Evolutionary conservation across 2,329 filamentous ascomycete genomes (phyloP).

Genomic region (Penicillium frequentans): DNA sequence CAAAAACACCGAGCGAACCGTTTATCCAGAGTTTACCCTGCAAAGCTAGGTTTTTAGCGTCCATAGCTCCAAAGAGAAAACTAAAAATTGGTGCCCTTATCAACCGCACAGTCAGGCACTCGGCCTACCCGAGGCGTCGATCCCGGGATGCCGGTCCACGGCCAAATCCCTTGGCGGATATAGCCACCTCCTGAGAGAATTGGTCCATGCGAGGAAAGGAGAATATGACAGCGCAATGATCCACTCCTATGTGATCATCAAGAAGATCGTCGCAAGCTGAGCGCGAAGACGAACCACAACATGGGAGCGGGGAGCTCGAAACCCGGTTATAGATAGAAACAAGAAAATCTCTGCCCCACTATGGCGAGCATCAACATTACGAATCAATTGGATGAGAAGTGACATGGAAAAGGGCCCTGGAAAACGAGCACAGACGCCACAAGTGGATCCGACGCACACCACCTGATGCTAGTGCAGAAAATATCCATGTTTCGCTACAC

Average conservation of each 20-base stretch:
- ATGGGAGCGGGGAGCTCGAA: background rate
- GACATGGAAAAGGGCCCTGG: background rate
- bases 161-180: background rate
- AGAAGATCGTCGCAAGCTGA: background rate
- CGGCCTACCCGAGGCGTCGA: slow-evolving; percentile 2
- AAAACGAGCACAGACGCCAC: background rate
- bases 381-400: slow-evolving; percentile 12
- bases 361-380: slow-evolving; percentile 8
- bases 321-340: slow-evolving; percentile 19
- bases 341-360: slow-evolving; percentile 2
- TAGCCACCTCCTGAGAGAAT: slow-evolving; percentile 12
- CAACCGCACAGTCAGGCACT: background rate
- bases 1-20: background rate
- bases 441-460: background rate
- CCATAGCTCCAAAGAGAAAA: background rate
- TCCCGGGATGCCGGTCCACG: slow-evolving; percentile 4
- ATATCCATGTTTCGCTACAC: background rate
- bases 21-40: background rate
- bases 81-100: slow-evolving; percentile 9
- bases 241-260: background rate
- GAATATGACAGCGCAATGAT: background rate
- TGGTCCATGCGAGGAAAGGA: background rate
- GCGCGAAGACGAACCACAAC: background rate
- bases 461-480: slow-evolving; percentile 1
- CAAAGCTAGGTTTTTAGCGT: background rate